Conservation (phyloP, 495 filamentous ascomycete species). For the Neurospora sp. region DNA sequence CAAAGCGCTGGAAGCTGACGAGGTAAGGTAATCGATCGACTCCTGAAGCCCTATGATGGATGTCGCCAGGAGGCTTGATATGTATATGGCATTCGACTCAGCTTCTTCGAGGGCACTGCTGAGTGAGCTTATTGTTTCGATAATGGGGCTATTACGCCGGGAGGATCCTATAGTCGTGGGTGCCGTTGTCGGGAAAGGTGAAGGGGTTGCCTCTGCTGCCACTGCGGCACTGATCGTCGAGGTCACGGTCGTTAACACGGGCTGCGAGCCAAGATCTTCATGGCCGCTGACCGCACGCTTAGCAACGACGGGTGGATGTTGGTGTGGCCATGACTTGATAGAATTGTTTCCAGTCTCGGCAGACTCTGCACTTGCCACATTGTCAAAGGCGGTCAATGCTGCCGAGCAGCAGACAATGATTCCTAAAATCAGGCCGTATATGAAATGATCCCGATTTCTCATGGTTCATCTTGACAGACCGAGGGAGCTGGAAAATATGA, state of each 20-base stretch:
- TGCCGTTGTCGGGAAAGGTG: constrained; percentile 1
- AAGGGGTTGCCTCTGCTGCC: not conserved
- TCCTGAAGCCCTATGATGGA: constrained; percentile 8
- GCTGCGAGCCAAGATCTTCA: not conserved
- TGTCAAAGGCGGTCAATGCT: not conserved
- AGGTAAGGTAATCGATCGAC: constrained; percentile 4
- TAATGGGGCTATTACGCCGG: not conserved
- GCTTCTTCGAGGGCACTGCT: constrained; percentile 10
- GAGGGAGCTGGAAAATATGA: not conserved
- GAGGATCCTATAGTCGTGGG: not conserved
- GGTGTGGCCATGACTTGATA: not conserved
- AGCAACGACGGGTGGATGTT: not conserved
- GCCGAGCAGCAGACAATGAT: not conserved
- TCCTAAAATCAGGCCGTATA: not conserved
- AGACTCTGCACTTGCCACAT: not conserved
- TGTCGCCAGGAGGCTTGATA: constrained; percentile 5
- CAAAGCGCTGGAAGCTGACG: constrained; percentile 10
- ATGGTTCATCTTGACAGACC: not conserved
- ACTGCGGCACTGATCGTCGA: not conserved
- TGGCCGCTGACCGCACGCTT: not conserved
- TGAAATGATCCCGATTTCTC: not conserved
- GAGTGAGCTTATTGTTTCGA: constrained; percentile 9
- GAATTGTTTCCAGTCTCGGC: not conserved
- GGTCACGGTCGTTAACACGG: not conserved
- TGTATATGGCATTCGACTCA: not conserved